Evolutionary conservation across 495 filamentous ascomycete genomes (phyloP), one percentile per base, ranked within the genome.

Genomic region (Hypoxylon trugodes): DNA sequence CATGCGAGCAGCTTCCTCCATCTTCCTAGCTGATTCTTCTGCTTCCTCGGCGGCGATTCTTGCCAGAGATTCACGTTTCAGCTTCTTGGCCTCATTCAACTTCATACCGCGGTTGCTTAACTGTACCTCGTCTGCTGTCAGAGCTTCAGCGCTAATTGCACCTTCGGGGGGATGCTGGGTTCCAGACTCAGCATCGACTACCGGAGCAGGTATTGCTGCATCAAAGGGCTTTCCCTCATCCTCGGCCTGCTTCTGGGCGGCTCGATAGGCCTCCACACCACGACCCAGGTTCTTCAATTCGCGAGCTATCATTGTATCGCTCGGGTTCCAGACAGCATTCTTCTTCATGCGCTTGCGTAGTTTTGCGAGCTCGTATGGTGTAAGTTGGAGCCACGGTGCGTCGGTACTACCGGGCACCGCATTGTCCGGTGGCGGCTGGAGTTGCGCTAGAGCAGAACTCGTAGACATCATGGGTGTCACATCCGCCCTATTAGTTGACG

Each of bases 271-370:
- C 35, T 91, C 90, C 65, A 86, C 75, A 10, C 96, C 95, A 33
- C 95, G 89, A 10, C 89, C 89, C 15, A 90, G 80, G 6, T 82
- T 79, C 38, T 87, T 88, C 6, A 98, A 82, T 72, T 98, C 93
- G 9, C 93, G 85, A 18, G 92, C 85, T 38, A 98, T 94, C 95
- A 98, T 98, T 0, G 96, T 96, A 60, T 96, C 91, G 66, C 91
- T 96, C 0, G 95, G 95, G 32, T 88, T 88, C 95, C 95, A 98
- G 5, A 93, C 87, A 0, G 94, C 90, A 66, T 98, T 98, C 83
- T 98, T 98, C 79, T 98, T 98, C 95, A 98, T 98, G 48, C 91
- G 85, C 77, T 98, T 98, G 41, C 95, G 83, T 10, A 98, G 80
- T 46, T 87, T 88, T 2, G 92, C 93, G 77, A 98, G 92, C 66